Evolutionary conservation across 202 grass and related monocot genomes (phyloP).

Genomic region (Panicum virgatum): DNA sequence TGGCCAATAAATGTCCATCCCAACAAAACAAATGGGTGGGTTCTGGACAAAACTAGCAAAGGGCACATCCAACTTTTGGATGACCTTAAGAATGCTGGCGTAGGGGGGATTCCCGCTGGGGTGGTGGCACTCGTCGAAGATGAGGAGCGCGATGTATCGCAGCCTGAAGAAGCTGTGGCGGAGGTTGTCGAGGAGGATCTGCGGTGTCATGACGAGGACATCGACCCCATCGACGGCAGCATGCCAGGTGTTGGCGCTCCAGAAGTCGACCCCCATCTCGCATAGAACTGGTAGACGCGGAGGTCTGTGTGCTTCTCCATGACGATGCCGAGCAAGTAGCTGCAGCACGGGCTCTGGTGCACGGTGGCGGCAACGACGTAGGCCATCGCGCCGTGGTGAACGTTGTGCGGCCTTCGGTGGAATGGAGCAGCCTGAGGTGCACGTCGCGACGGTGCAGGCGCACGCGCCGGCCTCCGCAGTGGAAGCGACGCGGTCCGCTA

Average conservation of each 20-base stretch:
- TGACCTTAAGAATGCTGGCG: constrained; percentile 75
- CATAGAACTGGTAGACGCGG: constrained; percentile 61
- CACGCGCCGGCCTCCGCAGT: no score
- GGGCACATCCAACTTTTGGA: not conserved
- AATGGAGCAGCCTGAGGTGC: no score
- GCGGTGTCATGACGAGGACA: constrained; percentile 82
- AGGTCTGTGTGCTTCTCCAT: constrained; percentile 67
- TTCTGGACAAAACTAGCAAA: not conserved
- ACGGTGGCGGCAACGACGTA: no score
- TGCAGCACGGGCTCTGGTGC: no score
- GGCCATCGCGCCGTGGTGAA: no score
- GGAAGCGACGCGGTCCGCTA: no score
- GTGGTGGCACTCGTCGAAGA: constrained; percentile 88
- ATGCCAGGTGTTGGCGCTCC: constrained; percentile 49
- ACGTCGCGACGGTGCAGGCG: no score
- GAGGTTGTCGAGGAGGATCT: constrained; percentile 81
- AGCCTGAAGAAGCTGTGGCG: constrained; percentile 60
- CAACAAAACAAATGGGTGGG: not conserved
- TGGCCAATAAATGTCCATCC: constrained; percentile 16
- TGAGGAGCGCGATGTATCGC: constrained; percentile 63
- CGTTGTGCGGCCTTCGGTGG: no score
- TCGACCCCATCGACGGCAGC: constrained; percentile 36
- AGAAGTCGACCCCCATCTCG: constrained; percentile 68
- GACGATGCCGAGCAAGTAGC: no score
- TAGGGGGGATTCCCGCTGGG: constrained; percentile 54